These are phyloP conservation scores for Leishmania martiniquensis DNA, from an alignment of 208 protist species.

Conservation along the genomic window DNA sequence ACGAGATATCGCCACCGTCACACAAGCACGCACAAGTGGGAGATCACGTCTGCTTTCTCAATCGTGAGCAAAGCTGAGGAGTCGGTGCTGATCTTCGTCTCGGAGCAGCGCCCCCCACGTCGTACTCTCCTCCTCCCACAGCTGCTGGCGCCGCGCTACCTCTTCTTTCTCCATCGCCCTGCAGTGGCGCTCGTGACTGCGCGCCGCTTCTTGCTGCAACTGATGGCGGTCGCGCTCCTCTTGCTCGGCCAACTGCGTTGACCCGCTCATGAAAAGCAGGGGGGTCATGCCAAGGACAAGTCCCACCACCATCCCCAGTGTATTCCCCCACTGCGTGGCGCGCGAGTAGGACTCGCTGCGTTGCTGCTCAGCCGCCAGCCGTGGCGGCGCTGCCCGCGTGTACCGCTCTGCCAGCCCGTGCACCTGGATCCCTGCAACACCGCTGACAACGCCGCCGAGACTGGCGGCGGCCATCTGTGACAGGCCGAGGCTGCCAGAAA, in stretches of 20 bases:
- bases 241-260: constrained; percentile 29
- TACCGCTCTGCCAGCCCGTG: constrained; percentile 85
- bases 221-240: constrained; percentile 28
- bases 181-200: constrained; percentile 34
- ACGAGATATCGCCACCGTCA: background rate
- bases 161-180: constrained; percentile 29
- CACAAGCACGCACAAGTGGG: background rate
- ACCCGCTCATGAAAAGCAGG: constrained; percentile 59
- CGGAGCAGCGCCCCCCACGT: constrained; percentile 6
- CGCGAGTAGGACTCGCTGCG: constrained; percentile 34
- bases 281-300: constrained; percentile 80
- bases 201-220: constrained; percentile 37
- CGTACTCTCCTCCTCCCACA: constrained; percentile 19
- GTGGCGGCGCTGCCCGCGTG: constrained; percentile 53
- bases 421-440: constrained; percentile 85
- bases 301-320: constrained; percentile 81
- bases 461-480: constrained; percentile 80
- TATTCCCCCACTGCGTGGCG: constrained; percentile 61
- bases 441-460: constrained; percentile 83
- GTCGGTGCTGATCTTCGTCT: background rate
- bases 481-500: constrained; percentile 62
- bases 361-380: constrained; percentile 62
- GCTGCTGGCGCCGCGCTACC: constrained; percentile 17
- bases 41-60: background rate
- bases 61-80: background rate